phyloP scores from a whole-genome alignment of 495 filamentous ascomycete species.

The Elasticomyces elasticus region DNA sequence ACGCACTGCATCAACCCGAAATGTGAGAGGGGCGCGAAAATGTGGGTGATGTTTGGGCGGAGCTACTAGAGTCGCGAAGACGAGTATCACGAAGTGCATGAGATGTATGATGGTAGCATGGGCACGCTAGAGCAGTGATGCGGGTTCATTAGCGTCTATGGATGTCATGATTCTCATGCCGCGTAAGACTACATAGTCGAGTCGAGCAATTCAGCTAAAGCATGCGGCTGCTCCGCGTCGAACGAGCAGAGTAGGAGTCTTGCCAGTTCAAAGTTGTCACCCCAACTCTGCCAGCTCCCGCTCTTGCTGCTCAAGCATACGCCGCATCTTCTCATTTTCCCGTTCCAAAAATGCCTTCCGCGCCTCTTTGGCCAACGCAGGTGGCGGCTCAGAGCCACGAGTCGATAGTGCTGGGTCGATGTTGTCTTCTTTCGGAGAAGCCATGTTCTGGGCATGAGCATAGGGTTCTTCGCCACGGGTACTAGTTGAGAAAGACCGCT shows the following conservation, averaged over 20 bases:
- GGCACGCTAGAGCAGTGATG: no score
- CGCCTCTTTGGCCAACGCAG: conserved; percentile 45
- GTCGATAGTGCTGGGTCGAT: conserved; percentile 17
- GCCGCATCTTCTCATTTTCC: conserved; percentile 68
- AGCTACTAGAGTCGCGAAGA: conserved; percentile 28
- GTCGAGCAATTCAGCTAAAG: no score
- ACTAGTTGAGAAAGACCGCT: conserved; percentile 54
- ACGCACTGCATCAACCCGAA: conserved; percentile 87
- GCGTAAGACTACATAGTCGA: no score
- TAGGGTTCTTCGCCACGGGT: conserved; percentile 29
- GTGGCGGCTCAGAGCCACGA: background rate
- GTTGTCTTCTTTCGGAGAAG: conserved; percentile 25
- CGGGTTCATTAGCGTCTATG: no score
- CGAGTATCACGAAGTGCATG: background rate
- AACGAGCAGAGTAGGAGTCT: no score
- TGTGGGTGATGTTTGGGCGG: conserved; percentile 82
- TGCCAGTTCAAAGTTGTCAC: no score
- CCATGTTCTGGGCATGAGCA: conserved; percentile 23
- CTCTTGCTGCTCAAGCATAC: conserved; percentile 65
- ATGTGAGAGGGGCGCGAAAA: conserved; percentile 60
- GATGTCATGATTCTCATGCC: no score
- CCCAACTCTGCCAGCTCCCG: conserved; percentile 57
- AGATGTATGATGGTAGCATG: background rate
- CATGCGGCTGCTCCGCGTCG: no score
- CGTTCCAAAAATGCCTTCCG: conserved; percentile 55